These are phyloP conservation scores for Monilinia fructicola DNA, from an alignment of 2,329 filamentous ascomycete species.

Conservation along the genomic window DNA sequence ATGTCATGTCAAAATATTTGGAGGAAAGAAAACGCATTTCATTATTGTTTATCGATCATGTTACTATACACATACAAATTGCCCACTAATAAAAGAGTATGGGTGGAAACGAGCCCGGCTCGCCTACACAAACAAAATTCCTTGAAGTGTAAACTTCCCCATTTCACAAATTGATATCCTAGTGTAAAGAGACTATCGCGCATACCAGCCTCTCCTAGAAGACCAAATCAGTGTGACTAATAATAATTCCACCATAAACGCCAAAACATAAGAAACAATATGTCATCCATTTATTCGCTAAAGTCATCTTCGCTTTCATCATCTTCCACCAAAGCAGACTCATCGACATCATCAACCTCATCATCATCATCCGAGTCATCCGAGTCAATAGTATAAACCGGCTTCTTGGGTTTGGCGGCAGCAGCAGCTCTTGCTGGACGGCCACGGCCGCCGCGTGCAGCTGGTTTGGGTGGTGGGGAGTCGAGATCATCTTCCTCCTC, in stretches of 20 bases:
- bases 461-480: constrained; percentile 39
- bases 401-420: constrained; percentile 18
- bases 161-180: constrained; percentile 8
- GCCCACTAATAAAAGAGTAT: constrained; percentile 6
- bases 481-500: constrained; percentile 21
- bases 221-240: constrained; percentile 1
- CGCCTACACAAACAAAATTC: not conserved
- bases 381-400: constrained; percentile 25
- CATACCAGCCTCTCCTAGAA: constrained; percentile 7
- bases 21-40: not conserved
- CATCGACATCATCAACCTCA: constrained; percentile 44
- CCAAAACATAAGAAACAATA: not conserved
- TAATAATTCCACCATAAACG: constrained; percentile 3
- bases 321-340: constrained; percentile 37
- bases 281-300: constrained; percentile 30
- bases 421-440: constrained; percentile 22
- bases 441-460: constrained; percentile 28
- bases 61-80: constrained; percentile 8
- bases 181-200: not conserved
- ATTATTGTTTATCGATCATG: not conserved
- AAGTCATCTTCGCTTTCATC: constrained; percentile 40
- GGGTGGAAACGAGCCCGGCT: not conserved
- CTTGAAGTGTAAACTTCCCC: not conserved
- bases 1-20: not conserved
- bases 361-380: constrained; percentile 38